Evolutionary conservation across 345 rosid genomes (phyloP).

Genomic region (Iberis pinnata): DNA sequence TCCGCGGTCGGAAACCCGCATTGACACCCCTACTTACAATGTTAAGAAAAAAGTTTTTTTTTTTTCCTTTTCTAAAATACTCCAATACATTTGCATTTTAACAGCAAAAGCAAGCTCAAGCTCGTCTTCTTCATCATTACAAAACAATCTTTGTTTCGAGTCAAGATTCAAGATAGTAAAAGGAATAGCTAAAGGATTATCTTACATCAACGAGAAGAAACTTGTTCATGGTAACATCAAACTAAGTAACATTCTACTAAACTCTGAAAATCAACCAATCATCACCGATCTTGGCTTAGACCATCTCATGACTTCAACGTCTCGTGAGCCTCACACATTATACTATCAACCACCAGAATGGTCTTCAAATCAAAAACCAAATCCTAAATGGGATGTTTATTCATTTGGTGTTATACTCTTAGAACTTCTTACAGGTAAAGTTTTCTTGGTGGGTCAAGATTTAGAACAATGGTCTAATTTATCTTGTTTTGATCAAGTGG

Average conservation of each 20-base stretch:
- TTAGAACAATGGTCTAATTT: slow-evolving; percentile 42
- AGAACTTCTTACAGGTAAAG: slow-evolving; percentile 68
- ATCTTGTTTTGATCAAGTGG: slow-evolving; percentile 30
- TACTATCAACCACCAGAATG: slow-evolving; percentile 73
- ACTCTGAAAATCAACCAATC: slow-evolving; percentile 51
- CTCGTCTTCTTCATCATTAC: slow-evolving; percentile 34
- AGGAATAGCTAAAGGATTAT: slow-evolving; percentile 71
- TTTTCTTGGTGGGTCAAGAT: slow-evolving; percentile 41
- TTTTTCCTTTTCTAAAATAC: not conserved
- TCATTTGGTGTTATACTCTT: slow-evolving; percentile 65
- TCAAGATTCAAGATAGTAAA: slow-evolving; percentile 66
- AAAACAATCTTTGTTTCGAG: slow-evolving; percentile 43
- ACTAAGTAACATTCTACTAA: slow-evolving; percentile 68
- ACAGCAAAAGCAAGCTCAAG: slow-evolving; percentile 38
- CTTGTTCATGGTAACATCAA: slow-evolving; percentile 71
- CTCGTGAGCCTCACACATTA: slow-evolving; percentile 16
- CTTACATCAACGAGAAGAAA: slow-evolving; percentile 75
- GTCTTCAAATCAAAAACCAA: slow-evolving; percentile 45
- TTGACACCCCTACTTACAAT: too few relatives aligned
- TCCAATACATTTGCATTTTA: not conserved
- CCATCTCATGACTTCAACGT: slow-evolving; percentile 28
- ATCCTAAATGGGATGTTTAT: slow-evolving; percentile 76
- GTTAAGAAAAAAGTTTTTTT: too few relatives aligned
- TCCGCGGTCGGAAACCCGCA: too few relatives aligned
- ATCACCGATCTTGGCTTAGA: slow-evolving; percentile 70